phyloP scores from a whole-genome alignment of 148 eudicot genomes.

The Camellia japonica region DNA sequence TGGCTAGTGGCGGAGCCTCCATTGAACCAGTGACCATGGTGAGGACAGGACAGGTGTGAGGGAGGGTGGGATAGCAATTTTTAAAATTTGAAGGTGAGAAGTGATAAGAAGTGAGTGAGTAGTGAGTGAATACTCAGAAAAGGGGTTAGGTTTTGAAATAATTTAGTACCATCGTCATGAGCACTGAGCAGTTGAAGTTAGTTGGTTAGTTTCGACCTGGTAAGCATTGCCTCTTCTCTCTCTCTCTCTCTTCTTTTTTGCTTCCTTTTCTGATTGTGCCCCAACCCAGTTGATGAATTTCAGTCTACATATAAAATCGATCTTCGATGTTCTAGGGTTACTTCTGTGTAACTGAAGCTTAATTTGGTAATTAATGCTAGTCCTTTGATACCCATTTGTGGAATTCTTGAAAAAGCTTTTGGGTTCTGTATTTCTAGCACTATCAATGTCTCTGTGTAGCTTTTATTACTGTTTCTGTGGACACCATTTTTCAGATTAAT shows the following conservation, averaged over 20 bases:
- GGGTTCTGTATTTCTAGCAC: neutral
- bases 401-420: neutral
- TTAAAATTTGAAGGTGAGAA: neutral
- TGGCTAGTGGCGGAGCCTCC: too few relatives aligned
- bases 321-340: neutral
- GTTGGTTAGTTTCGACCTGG: neutral
- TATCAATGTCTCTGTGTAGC: neutral
- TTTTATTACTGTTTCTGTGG: slow-evolving; percentile 3
- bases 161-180: neutral
- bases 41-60: too few relatives aligned
- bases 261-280: neutral
- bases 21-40: too few relatives aligned
- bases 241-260: neutral
- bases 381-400: neutral
- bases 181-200: neutral
- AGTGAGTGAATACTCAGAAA: neutral
- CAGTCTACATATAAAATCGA: neutral
- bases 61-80: neutral
- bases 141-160: neutral
- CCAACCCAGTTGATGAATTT: neutral
- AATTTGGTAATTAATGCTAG: neutral
- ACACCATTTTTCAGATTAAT: neutral
- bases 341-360: neutral
- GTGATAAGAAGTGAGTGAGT: neutral
- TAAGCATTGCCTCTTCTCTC: neutral